Evolutionary conservation across 108 stramenopile genomes (phyloP), one percentile per base, ranked within the genome.

Genomic region (Cyclotella cryptica): DNA sequence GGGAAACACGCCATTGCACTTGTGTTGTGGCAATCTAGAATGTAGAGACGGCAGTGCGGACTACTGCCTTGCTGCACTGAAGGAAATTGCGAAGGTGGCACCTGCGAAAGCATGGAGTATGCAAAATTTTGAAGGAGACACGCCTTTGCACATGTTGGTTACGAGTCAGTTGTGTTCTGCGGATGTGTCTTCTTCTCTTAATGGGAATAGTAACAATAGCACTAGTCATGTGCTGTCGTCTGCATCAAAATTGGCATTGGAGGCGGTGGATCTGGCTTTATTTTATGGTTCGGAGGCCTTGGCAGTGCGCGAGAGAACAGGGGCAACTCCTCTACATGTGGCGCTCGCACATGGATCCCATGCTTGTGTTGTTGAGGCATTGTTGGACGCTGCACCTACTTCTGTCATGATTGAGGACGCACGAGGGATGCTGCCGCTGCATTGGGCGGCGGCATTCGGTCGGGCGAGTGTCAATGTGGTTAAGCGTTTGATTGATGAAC

Each of bases 1-100:
- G 42, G 89, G 85, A 0, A 88, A 90, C 47, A 87, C 87, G 10
- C 81, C 86, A 13, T 41, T 90, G 41, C 89, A 90, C 65, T 58
- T 86, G 61, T 84, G 84, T 13, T 84, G 84, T 60, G 85, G 77
- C 8, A 79, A 86, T 66, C 62, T 84, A 28, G 81, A 83, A 14
- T 66, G 59, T 40, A 10, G 51, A 15, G 68, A 26, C 2, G 73
- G 64, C 26, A 45, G 59, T 0, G 62, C 49, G 22, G 51, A 47
- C n/a, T 41, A 62, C 44, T 59, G 42, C 54, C 69, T 87, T 49
- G 63, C 69, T 18, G 75, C 88, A 12, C 45, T 88, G 21, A 66
- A 86, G 54, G 80, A 72, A 30, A 64, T 89, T 39, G 49, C 72
- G 28, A 65, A 78, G 45, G 72, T 69, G 12, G 87, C 77, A 2